Evolutionary conservation across 345 rosid genomes (phyloP).

Genomic region (Aquilaria yunnanensis): DNA sequence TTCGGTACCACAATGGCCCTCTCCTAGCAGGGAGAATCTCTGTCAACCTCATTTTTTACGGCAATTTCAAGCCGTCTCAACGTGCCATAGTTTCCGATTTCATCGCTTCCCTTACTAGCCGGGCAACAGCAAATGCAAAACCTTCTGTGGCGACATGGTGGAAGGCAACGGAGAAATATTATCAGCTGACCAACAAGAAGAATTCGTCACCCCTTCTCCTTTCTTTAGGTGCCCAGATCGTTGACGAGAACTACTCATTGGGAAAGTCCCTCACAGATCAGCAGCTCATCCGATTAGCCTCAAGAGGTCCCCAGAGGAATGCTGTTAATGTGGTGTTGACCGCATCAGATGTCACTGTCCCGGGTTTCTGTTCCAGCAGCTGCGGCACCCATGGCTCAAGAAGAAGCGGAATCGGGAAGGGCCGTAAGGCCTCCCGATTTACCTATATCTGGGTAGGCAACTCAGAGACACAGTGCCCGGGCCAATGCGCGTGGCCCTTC

Average conservation of each 20-base stretch:
- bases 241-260: constrained; percentile 50
- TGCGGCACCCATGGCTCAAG: constrained; percentile 66
- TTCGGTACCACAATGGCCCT: constrained; percentile 59
- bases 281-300: constrained; percentile 50
- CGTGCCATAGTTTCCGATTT: constrained; percentile 54
- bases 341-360: constrained; percentile 45
- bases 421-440: constrained; percentile 23
- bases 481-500: constrained; percentile 93
- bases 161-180: constrained; percentile 57
- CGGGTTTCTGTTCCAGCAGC: constrained; percentile 45
- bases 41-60: constrained; percentile 67
- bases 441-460: constrained; percentile 88
- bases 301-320: constrained; percentile 41
- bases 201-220: constrained; percentile 23
- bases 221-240: constrained; percentile 41
- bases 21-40: constrained; percentile 57
- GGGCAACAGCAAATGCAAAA: constrained; percentile 6
- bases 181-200: constrained; percentile 26
- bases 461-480: constrained; percentile 80
- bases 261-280: constrained; percentile 56
- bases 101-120: constrained; percentile 29
- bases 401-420: constrained; percentile 12
- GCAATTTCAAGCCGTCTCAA: constrained; percentile 57
- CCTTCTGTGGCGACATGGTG: constrained; percentile 84
- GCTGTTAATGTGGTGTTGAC: constrained; percentile 58